Base-by-base conservation (phyloP, 108 stramenopile species). In the Epipyxis sp. region DNA sequence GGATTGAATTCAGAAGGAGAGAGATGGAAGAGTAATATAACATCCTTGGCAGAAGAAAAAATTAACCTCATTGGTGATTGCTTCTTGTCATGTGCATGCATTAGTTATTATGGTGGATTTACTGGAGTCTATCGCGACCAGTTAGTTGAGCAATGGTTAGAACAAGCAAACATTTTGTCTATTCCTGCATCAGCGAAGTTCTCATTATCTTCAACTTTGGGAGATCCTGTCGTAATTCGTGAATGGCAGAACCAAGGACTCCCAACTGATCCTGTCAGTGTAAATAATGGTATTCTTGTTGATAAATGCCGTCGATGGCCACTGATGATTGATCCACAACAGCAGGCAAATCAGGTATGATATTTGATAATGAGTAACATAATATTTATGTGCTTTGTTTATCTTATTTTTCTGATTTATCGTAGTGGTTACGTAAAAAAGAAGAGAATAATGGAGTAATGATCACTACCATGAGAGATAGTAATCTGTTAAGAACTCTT, bases 251-350 rank as follows among this genome's bases (percentile, higher is more conserved):
- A 87, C 62, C 59, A 78, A 25, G 59, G 79, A 1, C 77, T 90
- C 13, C 89, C 89, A 0, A 83, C 89, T 10, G 89, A 90, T 61
- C 71, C 77, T 29, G 89, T 90, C 40, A 86, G 85, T 1, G 82
- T 85, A 27, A 85, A 90, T 72, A 86, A 79, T 42, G 89, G 87
- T 20, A 84, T 90, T 20, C 77, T 90, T 16, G 89, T 88, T 1
- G 81, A 82, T 2, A 76, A 84, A 42, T 86, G 86, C 37, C 46
- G 80, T 35, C 76, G 89, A 40, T 90, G 89, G 89, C 89, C 89
- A 1, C 78, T 90, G 35, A 87, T 89, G 87, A 90, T 90, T 77
- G 89, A 90, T 57, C 89, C 89, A 0, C 89, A 90, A 80, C 85
- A 82, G 30, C 89, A 90, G 69, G 89, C 89, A 6, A 88, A 90